phyloP scores from a whole-genome alignment of 805 yeast genomes.

The Suhomyces xylopsoci region DNA sequence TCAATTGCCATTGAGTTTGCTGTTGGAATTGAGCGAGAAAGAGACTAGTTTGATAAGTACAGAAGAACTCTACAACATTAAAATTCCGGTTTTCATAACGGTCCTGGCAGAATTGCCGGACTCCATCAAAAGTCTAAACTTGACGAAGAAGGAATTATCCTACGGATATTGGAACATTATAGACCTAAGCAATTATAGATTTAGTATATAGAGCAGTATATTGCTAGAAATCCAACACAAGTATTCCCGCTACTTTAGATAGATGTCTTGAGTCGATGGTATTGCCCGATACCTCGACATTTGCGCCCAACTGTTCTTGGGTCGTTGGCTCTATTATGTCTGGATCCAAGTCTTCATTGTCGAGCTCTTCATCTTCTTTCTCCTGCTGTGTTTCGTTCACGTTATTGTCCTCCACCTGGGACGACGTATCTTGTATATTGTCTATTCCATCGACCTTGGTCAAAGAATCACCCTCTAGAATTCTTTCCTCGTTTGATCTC shows the following conservation, averaged over 20 bases:
- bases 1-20: conserved; percentile 27
- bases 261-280: conserved; percentile 54
- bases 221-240: conserved; percentile 52
- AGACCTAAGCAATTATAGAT: conserved; percentile 8
- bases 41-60: background rate
- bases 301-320: conserved; percentile 14
- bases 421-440: conserved; percentile 12
- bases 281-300: conserved; percentile 17
- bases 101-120: conserved; percentile 25
- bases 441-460: conserved; percentile 34
- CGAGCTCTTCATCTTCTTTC: conserved; percentile 16
- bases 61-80: conserved; percentile 3
- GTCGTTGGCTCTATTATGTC: conserved; percentile 18
- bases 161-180: conserved; percentile 27
- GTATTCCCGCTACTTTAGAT: conserved; percentile 53
- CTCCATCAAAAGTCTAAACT: conserved; percentile 12
- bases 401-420: conserved; percentile 4
- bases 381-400: conserved; percentile 7
- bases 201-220: background rate
- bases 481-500: conserved; percentile 53
- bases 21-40: conserved; percentile 3
- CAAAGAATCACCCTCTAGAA: conserved; percentile 26
- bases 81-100: conserved; percentile 30
- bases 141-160: conserved; percentile 15
- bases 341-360: conserved; percentile 6